Base-by-base conservation (phyloP, 2,329 filamentous ascomycete species). In the Ophiosphaerella herpotricha region DNA sequence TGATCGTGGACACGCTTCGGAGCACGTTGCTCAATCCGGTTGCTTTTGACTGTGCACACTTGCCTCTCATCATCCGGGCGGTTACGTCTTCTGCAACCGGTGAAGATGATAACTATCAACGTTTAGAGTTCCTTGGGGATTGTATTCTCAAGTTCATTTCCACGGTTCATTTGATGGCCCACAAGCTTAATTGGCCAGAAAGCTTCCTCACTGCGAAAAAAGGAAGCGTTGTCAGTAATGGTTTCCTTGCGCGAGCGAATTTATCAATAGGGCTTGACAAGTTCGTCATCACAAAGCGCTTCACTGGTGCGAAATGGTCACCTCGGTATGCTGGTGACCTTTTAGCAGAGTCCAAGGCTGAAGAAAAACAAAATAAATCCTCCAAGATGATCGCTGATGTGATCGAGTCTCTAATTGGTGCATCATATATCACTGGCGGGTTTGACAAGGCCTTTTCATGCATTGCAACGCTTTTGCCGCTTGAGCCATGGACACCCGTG, bases 381-480 rank as follows among this genome's bases (percentile, higher is more conserved):
- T 88, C 85, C 1, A 97, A 97, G 68, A 84, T 84, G 0, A 80
- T 97, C 7, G 93, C 93, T 3, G 93, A 97, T 63, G 86, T 97
- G 0, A 82, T 96, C 0, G 93, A 97, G 68, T 84, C 92, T 0
- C 77, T 97, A 0, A 87, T 97, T 16, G 93, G 91, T 1, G 89
- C 86, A 1, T 82, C 88, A 0, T 91, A 83, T 60, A 53, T 88
- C 1, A 82, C 89, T 44, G 88, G 89, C 1, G 88, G 88, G 0
- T 75, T 89, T 12, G 40, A 75, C 0, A 86, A 84, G 57, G 88
- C 87, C 0, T 72, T 87, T 13, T 61, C 74, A 2, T 91, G 87
- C 68, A 80, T 94, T 11, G 50, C 65, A 39, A 77, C 80, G 3
- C 67, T 86, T 1, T 87, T 97, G 57, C 69, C 95, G 1, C 80